Conservation (phyloP, 1,284 basidiomycete genomes). For the Tilletia walkeri region DNA sequence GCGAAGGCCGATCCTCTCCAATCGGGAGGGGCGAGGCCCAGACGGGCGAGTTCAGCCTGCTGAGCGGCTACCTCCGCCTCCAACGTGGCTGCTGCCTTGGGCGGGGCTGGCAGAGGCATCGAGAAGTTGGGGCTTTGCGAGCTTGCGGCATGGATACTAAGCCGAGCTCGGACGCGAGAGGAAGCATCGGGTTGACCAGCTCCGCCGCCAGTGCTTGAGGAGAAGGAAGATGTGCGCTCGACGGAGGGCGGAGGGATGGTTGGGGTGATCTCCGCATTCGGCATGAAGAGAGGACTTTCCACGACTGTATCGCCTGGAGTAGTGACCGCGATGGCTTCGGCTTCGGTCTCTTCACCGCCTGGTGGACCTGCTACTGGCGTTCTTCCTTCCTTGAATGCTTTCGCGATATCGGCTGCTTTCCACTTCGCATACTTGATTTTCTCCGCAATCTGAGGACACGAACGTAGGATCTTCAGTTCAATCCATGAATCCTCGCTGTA, state of each 20-base stretch:
- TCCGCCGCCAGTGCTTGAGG: not conserved
- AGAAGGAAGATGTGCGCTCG: not conserved
- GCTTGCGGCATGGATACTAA: not conserved
- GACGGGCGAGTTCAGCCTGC: not conserved
- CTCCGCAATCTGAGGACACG: conserved; percentile 63
- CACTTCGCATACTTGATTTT: conserved; percentile 87
- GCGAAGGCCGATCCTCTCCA: not conserved
- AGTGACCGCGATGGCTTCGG: not conserved
- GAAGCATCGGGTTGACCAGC: no score
- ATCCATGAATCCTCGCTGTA: no score
- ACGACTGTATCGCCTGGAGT: conserved; percentile 31
- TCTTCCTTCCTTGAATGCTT: conserved; percentile 74
- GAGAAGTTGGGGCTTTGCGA: conserved; percentile 16
- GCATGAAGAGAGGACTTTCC: not conserved
- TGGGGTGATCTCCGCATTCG: not conserved
- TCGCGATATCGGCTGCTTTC: conserved; percentile 85
- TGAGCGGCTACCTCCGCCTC: not conserved
- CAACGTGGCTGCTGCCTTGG: not conserved
- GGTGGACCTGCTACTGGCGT: conserved; percentile 39
- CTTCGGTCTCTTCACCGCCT: conserved; percentile 25
- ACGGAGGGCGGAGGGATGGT: not conserved
- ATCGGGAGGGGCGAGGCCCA: not conserved
- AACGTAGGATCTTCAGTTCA: not conserved
- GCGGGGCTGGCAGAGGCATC: not conserved
- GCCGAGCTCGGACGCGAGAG: not conserved